Conservation (phyloP, 306 rosid genomes). For the Cyclanthera cordifolia region DNA sequence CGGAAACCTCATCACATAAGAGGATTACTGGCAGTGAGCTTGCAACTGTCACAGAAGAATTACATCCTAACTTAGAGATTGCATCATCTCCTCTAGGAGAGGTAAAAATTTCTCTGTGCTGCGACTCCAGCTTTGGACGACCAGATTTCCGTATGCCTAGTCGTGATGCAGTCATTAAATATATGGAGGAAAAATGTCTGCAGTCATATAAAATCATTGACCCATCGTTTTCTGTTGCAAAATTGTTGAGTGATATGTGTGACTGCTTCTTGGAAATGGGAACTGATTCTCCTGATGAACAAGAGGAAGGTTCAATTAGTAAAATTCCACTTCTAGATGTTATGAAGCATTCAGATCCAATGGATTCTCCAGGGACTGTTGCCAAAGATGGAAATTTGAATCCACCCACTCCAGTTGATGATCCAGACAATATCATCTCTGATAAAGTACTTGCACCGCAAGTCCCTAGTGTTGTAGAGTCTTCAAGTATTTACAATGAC, state of each 20-base stretch:
- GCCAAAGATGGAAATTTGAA: constrained; percentile 28
- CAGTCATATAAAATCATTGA: constrained; percentile 46
- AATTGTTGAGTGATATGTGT: constrained; percentile 30
- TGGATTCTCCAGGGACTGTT: constrained; percentile 17
- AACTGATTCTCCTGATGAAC: constrained; percentile 49
- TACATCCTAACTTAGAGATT: constrained; percentile 35
- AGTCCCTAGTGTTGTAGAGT: constrained; percentile 11
- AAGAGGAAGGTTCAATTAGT: constrained; percentile 46
- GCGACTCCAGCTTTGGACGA: constrained; percentile 35
- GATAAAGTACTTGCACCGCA: constrained; percentile 21
- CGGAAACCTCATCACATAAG: constrained; percentile 25
- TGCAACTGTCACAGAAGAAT: constrained; percentile 21
- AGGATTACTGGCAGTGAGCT: constrained; percentile 19
- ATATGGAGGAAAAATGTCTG: constrained; percentile 70
- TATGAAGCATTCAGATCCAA: constrained; percentile 26
- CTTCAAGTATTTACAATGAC: constrained; percentile 22
- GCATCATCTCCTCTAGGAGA: constrained; percentile 48
- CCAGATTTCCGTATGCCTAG: constrained; percentile 42
- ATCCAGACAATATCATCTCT: constrained; percentile 21
- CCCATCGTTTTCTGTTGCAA: constrained; percentile 53
- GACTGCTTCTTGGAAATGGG: constrained; percentile 37
- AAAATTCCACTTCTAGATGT: constrained; percentile 20
- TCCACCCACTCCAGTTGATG: constrained; percentile 23
- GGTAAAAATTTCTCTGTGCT: constrained; percentile 67
- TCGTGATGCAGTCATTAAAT: constrained; percentile 39